A percentile compares a stretch with the other conserved stretches of the same genome.
phyloP scores from a whole-genome alignment of 1,284 basidiomycete genomes.

The Boletus smithii region DNA sequence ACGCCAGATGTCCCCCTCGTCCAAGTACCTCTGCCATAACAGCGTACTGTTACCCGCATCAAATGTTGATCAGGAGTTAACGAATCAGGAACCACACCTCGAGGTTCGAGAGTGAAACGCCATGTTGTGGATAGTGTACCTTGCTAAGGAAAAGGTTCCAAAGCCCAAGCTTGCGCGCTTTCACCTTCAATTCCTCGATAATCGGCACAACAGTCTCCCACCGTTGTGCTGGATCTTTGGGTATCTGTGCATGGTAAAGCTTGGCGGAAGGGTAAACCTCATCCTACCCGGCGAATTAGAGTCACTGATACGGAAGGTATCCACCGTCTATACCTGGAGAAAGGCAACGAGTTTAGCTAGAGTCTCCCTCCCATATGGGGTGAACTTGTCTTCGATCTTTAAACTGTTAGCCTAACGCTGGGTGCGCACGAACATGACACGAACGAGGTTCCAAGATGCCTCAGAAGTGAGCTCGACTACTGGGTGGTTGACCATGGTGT shows the following conservation, averaged over 20 bases:
- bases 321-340: constrained; percentile 61
- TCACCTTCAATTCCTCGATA: constrained; percentile 82
- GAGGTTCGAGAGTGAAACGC: constrained; percentile 88
- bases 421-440: constrained; percentile 18
- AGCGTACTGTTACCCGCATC: constrained; percentile 64
- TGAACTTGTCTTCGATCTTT: constrained; percentile 90
- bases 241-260: constrained; percentile 82
- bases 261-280: constrained; percentile 81
- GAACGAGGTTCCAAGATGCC: constrained; percentile 79
- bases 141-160: constrained; percentile 98
- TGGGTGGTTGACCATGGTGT: constrained; percentile 47
- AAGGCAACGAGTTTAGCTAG: constrained; percentile 83
- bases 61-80: neutral
- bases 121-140: constrained; percentile 84
- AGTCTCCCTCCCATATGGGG: constrained; percentile 81
- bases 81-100: constrained; percentile 56
- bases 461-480: constrained; percentile 72
- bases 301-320: neutral
- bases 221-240: constrained; percentile 68
- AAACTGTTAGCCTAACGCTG: constrained; percentile 5
- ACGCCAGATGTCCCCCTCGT: constrained; percentile 75
- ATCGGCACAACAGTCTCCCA: constrained; percentile 86
- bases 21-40: constrained; percentile 96
- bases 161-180: constrained; percentile 84
- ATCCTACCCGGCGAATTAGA: constrained; percentile 50